phyloP scores from a whole-genome alignment of 2,329 filamentous ascomycete genomes.

The Diplodia intermedia region DNA sequence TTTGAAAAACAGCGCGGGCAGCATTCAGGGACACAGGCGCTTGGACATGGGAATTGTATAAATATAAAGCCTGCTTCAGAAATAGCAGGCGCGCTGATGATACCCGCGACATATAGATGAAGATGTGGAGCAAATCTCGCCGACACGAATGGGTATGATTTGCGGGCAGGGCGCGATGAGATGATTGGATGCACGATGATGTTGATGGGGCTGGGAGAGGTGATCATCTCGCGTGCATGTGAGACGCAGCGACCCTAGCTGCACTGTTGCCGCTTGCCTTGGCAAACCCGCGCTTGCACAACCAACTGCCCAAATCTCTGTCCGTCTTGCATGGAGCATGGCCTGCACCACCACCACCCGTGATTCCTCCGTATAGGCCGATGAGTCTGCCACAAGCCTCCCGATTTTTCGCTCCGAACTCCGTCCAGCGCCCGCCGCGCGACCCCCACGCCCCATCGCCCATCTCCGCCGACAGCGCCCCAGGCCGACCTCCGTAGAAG shows the following conservation, averaged over 20 bases:
- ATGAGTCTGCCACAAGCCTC: slow-evolving; percentile 20
- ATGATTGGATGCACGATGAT: slow-evolving; percentile 24
- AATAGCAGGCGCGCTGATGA: slow-evolving; percentile 7
- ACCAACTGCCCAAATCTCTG: slow-evolving; percentile 2
- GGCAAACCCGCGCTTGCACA: slow-evolving; percentile 5
- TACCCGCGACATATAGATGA: slow-evolving; percentile 25
- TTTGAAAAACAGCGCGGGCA: not conserved
- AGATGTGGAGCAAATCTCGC: slow-evolving; percentile 20
- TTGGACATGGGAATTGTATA: slow-evolving; percentile 5
- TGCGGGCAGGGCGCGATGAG: not conserved
- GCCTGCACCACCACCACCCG: slow-evolving; percentile 15
- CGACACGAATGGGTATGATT: slow-evolving; percentile 14
- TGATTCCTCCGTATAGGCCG: slow-evolving; percentile 10
- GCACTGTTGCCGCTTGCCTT: slow-evolving; percentile 9
- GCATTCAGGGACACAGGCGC: slow-evolving; percentile 4
- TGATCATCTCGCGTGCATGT: slow-evolving; percentile 25
- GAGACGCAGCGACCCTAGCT: slow-evolving; percentile 13
- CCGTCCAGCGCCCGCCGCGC: slow-evolving; percentile 19
- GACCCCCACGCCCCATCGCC: not conserved
- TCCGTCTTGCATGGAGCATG: slow-evolving; percentile 16
- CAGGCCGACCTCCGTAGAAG: not conserved
- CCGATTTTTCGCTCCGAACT: not conserved
- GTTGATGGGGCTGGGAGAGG: slow-evolving; percentile 1
- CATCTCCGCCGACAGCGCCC: not conserved
- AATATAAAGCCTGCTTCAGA: not conserved